Evolutionary conservation across 306 rosid genomes (phyloP).

Genomic region (Neltuma alba): DNA sequence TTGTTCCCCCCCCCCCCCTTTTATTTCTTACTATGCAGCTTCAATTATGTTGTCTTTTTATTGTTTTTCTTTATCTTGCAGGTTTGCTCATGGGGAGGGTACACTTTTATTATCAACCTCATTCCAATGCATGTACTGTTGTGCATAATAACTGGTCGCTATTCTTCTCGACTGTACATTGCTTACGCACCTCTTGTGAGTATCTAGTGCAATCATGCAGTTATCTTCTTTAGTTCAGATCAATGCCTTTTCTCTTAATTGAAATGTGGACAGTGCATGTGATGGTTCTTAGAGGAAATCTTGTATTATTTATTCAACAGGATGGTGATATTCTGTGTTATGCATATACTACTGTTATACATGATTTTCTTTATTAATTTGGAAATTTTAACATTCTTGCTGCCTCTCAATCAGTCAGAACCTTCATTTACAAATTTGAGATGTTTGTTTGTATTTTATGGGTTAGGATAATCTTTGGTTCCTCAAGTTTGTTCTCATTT

Average conservation of each 20-base stretch:
- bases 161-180: constrained; percentile 90
- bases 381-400: neutral
- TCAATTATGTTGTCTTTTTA: constrained; percentile 23
- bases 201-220: constrained; percentile 31
- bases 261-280: constrained; percentile 19
- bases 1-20: neutral
- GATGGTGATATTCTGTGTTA: neutral
- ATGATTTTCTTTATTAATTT: neutral
- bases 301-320: neutral
- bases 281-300: neutral
- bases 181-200: constrained; percentile 98
- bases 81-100: constrained; percentile 99
- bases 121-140: constrained; percentile 98
- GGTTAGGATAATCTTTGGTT: no score
- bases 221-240: constrained; percentile 28
- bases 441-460: neutral
- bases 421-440: neutral
- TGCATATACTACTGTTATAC: neutral
- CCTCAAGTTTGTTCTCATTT: no score
- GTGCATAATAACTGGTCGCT: constrained; percentile 96
- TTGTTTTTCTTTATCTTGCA: constrained; percentile 35
- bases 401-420: neutral
- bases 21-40: constrained; percentile 19
- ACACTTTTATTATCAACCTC: constrained; percentile 96
- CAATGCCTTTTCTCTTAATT: constrained; percentile 14